Evolutionary conservation across 2,329 filamentous ascomycete species (phyloP).

Genomic region (Zarea fungicola): DNA sequence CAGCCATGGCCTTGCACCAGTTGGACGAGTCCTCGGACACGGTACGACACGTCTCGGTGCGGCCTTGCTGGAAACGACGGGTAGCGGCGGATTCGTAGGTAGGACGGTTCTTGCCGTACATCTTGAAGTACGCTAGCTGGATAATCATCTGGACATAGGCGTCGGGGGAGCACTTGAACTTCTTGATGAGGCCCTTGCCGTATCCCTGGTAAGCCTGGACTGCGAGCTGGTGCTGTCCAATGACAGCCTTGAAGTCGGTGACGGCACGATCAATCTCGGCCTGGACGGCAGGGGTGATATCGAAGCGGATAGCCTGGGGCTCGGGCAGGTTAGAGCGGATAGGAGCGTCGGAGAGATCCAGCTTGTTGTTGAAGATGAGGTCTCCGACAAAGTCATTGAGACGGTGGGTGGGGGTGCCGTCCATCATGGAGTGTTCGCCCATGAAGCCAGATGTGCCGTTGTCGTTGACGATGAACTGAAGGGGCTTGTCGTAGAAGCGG

Average conservation of each 20-base stretch:
- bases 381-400: conserved; percentile 93
- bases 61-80: conserved; percentile 90
- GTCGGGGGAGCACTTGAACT: conserved; percentile 97
- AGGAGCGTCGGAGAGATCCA: conserved; percentile 75
- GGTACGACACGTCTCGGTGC: conserved; percentile 90
- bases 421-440: conserved; percentile 99
- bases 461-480: conserved; percentile 97
- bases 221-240: conserved; percentile 81
- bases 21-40: conserved; percentile 88
- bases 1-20: conserved; percentile 83
- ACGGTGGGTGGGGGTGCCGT: conserved; percentile 94
- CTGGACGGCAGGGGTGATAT: conserved; percentile 67
- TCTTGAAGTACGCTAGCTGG: conserved; percentile 96
- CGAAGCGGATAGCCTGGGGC: conserved; percentile 71
- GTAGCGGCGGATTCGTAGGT: conserved; percentile 97
- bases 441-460: conserved; percentile 97
- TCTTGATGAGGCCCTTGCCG: conserved; percentile 97
- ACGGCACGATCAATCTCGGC: conserved; percentile 73
- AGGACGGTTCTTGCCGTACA: conserved; percentile 96
- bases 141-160: conserved; percentile 99
- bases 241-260: conserved; percentile 73
- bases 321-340: conserved; percentile 81
- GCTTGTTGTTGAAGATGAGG: conserved; percentile 88
- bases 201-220: conserved; percentile 97
- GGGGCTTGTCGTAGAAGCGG: conserved; percentile 96